Evolutionary conservation across 371 early-diverging fungal species (phyloP).

Genomic region (Gilbertella persicaria): DNA sequence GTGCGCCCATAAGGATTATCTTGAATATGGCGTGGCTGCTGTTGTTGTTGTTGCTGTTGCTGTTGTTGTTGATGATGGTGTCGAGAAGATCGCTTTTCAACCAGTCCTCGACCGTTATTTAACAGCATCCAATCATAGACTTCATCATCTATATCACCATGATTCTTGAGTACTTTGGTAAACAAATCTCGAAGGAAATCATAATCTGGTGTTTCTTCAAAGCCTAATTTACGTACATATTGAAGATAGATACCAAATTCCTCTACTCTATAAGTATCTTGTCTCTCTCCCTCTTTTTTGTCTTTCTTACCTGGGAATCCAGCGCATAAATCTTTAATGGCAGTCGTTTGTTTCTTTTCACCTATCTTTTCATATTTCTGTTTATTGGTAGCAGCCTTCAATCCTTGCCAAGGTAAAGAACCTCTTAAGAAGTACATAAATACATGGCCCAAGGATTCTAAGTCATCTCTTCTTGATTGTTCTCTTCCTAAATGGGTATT

Average conservation of each 20-base stretch:
- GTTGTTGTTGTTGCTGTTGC: neutral
- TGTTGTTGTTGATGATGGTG: slow-evolving; percentile 10
- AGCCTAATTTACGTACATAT: slow-evolving; percentile 77
- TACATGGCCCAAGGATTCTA: slow-evolving; percentile 90
- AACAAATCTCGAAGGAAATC: slow-evolving; percentile 80
- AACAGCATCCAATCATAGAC: slow-evolving; percentile 89
- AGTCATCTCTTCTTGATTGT: slow-evolving; percentile 89
- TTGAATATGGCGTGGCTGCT: neutral
- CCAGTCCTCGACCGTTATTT: slow-evolving; percentile 46
- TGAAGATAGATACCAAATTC: slow-evolving; percentile 87
- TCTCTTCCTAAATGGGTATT: slow-evolving; percentile 87
- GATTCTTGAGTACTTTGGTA: slow-evolving; percentile 69
- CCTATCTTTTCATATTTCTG: slow-evolving; percentile 93
- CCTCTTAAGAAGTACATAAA: slow-evolving; percentile 91
- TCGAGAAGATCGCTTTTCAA: slow-evolving; percentile 2
- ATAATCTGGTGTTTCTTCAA: slow-evolving; percentile 55
- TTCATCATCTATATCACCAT: slow-evolving; percentile 78
- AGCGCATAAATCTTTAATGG: slow-evolving; percentile 75
- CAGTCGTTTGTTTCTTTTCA: slow-evolving; percentile 80
- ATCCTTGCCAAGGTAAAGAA: slow-evolving; percentile 89
- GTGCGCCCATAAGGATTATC: slow-evolving; percentile 13
- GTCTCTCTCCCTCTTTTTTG: neutral
- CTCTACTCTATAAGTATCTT: slow-evolving; percentile 11
- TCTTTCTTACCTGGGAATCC: slow-evolving; percentile 59
- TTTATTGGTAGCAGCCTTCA: slow-evolving; percentile 87